Evolutionary conservation across 2,329 filamentous ascomycete species (phyloP).

Genomic region (Phyllosticta capitalensis): DNA sequence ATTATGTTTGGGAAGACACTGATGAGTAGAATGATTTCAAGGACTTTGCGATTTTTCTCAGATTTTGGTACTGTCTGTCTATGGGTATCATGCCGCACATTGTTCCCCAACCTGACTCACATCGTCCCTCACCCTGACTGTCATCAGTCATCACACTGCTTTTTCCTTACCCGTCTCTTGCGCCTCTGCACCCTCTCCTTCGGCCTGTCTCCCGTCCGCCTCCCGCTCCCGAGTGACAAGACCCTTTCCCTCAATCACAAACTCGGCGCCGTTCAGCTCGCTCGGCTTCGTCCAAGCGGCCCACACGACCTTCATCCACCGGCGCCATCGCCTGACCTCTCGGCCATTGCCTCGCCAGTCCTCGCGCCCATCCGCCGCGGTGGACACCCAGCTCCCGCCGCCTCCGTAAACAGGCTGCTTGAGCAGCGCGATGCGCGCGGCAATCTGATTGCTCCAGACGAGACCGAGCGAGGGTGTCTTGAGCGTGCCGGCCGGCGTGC

Average conservation of each 20-base stretch:
- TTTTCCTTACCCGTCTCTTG: neutral
- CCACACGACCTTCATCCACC: constrained; percentile 86
- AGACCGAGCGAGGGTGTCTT: constrained; percentile 85
- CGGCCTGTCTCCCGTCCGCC: neutral
- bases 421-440: constrained; percentile 70
- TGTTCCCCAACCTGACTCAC: too few species aligned
- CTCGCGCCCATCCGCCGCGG: constrained; percentile 28
- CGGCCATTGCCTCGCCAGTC: constrained; percentile 29
- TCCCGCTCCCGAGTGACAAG: neutral
- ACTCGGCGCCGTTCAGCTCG: constrained; percentile 52
- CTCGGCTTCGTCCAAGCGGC: constrained; percentile 59
- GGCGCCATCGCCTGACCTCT: constrained; percentile 52
- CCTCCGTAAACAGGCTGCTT: constrained; percentile 50
- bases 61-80: neutral
- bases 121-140: too few species aligned
- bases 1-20: too few species aligned
- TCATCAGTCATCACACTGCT: neutral
- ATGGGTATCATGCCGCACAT: neutral
- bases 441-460: constrained; percentile 85
- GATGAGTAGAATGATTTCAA: too few species aligned
- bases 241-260: constrained; percentile 65
- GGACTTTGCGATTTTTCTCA: too few species aligned
- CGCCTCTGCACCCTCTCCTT: neutral
- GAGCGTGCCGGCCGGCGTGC: constrained; percentile 24
- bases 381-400: constrained; percentile 26